A percentile compares a stretch with the other conserved stretches of the same genome.
These are phyloP conservation scores for Akanthomyces muscarius DNA, from an alignment of 2,329 filamentous ascomycete genomes.

Conservation along the genomic window DNA sequence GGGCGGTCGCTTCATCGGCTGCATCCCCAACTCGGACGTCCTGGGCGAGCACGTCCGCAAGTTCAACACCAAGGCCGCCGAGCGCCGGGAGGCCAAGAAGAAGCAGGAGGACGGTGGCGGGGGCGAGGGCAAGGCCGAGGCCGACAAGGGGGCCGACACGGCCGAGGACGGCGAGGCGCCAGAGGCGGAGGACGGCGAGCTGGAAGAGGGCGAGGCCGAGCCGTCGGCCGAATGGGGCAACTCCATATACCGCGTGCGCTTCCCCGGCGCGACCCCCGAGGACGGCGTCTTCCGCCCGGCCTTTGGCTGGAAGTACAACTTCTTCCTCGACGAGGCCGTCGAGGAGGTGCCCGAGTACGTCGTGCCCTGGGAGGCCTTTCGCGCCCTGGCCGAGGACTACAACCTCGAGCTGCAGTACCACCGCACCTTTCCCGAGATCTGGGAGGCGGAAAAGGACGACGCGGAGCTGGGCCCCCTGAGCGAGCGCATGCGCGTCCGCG, in stretches of 20 bases:
- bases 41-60: constrained; percentile 73
- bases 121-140: neutral
- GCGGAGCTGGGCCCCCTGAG: constrained; percentile 75
- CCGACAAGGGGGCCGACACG: constrained; percentile 20
- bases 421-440: constrained; percentile 85
- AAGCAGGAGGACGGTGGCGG: constrained; percentile 23
- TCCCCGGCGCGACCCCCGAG: constrained; percentile 74
- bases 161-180: constrained; percentile 20
- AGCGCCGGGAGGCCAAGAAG: constrained; percentile 41
- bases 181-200: constrained; percentile 40
- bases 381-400: constrained; percentile 91
- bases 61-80: constrained; percentile 57
- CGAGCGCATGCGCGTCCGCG: constrained; percentile 92
- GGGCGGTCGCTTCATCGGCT: constrained; percentile 88
- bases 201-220: constrained; percentile 60
- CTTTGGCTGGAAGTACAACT: constrained; percentile 97
- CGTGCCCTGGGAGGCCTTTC: constrained; percentile 96
- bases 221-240: constrained; percentile 84
- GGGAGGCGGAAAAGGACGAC: constrained; percentile 87
- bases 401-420: constrained; percentile 95
- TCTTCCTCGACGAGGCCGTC: constrained; percentile 92
- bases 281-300: constrained; percentile 92
- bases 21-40: constrained; percentile 94
- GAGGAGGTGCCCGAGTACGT: constrained; percentile 97
- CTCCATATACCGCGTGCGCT: constrained; percentile 84